Percentiles rank a stretch among this genome's conserved stretches.
Conservation (phyloP, 2,329 filamentous ascomycete genomes). For the Ophiostoma montium region DNA sequence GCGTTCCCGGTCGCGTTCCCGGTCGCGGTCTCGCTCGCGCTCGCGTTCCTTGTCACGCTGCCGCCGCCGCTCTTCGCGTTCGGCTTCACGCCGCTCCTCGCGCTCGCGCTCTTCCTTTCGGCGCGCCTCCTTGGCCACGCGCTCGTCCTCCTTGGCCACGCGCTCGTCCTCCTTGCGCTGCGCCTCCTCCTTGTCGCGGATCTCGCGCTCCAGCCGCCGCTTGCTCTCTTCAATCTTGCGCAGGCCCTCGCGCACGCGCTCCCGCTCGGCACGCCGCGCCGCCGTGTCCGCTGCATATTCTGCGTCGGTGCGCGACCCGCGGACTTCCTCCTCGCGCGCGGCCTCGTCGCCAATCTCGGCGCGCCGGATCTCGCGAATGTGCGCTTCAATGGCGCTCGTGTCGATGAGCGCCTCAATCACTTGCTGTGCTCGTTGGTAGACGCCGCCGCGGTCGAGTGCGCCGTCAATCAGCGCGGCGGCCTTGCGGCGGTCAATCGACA, state of each 20-base stretch:
- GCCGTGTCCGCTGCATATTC: slow-evolving; percentile 57
- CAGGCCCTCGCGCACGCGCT: slow-evolving; percentile 45
- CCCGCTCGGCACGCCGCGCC: slow-evolving; percentile 43
- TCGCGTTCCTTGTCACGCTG: slow-evolving; percentile 28
- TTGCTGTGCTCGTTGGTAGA: slow-evolving; percentile 58
- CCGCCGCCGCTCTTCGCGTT: slow-evolving; percentile 24
- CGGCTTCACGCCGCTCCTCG: slow-evolving; percentile 27
- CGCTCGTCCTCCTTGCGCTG: slow-evolving; percentile 22
- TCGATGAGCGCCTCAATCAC: slow-evolving; percentile 57
- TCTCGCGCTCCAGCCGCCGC: slow-evolving; percentile 40
- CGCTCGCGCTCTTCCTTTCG: slow-evolving; percentile 23
- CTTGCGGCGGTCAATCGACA: slow-evolving; percentile 60
- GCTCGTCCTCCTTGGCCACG: slow-evolving; percentile 21
- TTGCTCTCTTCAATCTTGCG: slow-evolving; percentile 48
- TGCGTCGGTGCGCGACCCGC: slow-evolving; percentile 58
- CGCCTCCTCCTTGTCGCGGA: slow-evolving; percentile 31
- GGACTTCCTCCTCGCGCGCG: slow-evolving; percentile 48
- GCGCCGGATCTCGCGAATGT: slow-evolving; percentile 53
- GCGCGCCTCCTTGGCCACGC: slow-evolving; percentile 20
- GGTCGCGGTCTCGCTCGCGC: slow-evolving; percentile 33
- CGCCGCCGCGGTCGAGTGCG: slow-evolving; percentile 59
- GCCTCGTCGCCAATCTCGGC: slow-evolving; percentile 56
- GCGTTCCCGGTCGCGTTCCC: slow-evolving; percentile 23
- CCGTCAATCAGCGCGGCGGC: slow-evolving; percentile 65
- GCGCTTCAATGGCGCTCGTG: slow-evolving; percentile 50